Evolutionary conservation across 495 filamentous ascomycete species (phyloP), one percentile per base, ranked within the genome.

Genomic region (Neurospora pannonica): DNA sequence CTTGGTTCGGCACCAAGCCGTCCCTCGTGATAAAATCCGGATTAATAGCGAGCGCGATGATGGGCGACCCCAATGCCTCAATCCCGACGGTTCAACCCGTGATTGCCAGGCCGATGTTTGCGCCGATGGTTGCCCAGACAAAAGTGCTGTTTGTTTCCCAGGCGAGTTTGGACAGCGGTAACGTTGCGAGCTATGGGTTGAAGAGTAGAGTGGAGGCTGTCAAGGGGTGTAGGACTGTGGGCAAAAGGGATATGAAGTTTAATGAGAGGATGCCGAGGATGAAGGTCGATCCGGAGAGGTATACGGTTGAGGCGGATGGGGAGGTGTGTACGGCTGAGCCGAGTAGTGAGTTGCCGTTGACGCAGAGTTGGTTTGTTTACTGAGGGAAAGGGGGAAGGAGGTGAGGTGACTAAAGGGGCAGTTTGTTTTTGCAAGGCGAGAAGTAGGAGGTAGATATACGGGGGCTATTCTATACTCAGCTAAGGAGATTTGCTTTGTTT

Each of bases 61-160:
- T 99, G 92, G 96, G 96, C 73, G 96, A 99, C 80, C 90, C 96
- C 21, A 98, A 98, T 80, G 96, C 90, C 37, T 96, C 93, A 2
- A 97, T 98, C 78, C 94, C 96, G 0, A 95, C 91, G 0, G 90
- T 98, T 24, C 91, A 99, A 78, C 96, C 96, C 21, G 84, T 98
- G 70, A 89, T 97, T 73, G 89, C 92, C 75, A 88, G 96, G 4
- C 92, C 92, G 5, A 97, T 97, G 93, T 98, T 95, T 81, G 94
- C 88, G 79, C 82, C 91, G 7, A 84, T 91, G 38, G 88, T 96
- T 21, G 92, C 95, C 8, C 78, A 80, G 21, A 91, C 90, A 0
- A 93, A 90, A 72, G 88, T 98, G 72, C 90, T 93, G 74, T 99
- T 95, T 78, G 96, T 98, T 24, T 94, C 92, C 19, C 84, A 92